Evolutionary conservation across 2,329 filamentous ascomycete species (phyloP), one percentile per base, ranked within the genome.

Genomic region (Escovopsis sp.): DNA sequence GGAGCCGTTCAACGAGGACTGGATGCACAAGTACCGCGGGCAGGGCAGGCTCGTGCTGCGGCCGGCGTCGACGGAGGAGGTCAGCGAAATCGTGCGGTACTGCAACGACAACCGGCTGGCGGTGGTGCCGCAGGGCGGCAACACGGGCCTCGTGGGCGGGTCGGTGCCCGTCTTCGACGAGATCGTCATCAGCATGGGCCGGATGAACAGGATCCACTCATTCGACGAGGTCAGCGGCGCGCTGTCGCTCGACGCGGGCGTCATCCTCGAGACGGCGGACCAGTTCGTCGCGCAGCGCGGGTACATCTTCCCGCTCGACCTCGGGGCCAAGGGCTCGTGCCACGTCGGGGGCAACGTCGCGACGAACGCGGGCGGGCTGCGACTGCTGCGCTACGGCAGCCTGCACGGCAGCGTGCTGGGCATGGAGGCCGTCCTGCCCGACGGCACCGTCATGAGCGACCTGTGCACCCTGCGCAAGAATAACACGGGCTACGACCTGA

Each of bases 11-110:
- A 98, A 98, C 64, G 78, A 80, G 58, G 91, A 98, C 66, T 98
- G 93, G 91, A 95, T 98, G 88, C 81, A 85, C 63, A 98, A 98
- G 66, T 98, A 94, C 68, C 80, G 85, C 47, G 93, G 91, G 28
- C 87, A 95, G 63, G 79, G 85, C 47, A 78, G 80, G 56, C 68
- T 98, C 26, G 87, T 96, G 4, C 67, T 98, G 48, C 93, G 87
- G 65, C 91, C 91, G 10, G 75, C 73, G 41, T 82, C 77, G 12
- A 89, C 85, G 1, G 80, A 89, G 54, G 82, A 98, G 63, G 85
- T 96, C 53, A 94, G 86, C 74, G 75, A 82, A 64, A 80, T 96
- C 46, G 64, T 98, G 53, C 81, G 82, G 61, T 95, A 96, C 71
- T 98, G 91, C 73, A 96, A 96, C 62, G 80, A 93, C 53, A 80